These are phyloP conservation scores for Mycena haematopus DNA, from an alignment of 768 basidiomycete genomes.

Conservation along the genomic window DNA sequence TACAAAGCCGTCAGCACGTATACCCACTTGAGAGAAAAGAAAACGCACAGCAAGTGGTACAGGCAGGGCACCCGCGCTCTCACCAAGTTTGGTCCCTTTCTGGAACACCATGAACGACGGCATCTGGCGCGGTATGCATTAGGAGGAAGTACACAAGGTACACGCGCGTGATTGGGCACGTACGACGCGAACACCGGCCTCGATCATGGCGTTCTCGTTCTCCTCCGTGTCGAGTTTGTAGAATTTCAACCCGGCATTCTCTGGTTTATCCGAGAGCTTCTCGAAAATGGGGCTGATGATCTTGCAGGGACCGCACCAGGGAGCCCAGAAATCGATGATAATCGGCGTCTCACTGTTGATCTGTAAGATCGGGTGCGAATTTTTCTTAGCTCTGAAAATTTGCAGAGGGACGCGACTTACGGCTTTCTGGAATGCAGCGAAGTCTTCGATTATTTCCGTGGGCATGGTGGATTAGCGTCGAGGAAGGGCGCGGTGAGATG, in stretches of 20 bases:
- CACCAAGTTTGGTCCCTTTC: slow-evolving; percentile 36
- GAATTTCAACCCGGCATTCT: slow-evolving; percentile 52
- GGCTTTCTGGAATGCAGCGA: slow-evolving; percentile 47
- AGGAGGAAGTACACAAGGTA: too few relatives aligned
- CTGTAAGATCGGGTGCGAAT: slow-evolving; percentile 35
- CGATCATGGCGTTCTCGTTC: slow-evolving; percentile 56
- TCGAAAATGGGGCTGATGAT: slow-evolving; percentile 72
- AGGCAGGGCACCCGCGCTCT: slow-evolving; percentile 47
- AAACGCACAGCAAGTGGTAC: slow-evolving; percentile 18
- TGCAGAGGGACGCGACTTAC: slow-evolving; percentile 43
- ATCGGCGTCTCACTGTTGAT: slow-evolving; percentile 54
- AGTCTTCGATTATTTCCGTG: slow-evolving; percentile 44
- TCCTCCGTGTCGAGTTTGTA: slow-evolving; percentile 81
- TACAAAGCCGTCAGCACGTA: not conserved
- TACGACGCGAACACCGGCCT: slow-evolving; percentile 69
- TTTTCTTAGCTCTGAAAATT: too few relatives aligned
- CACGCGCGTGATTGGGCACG: slow-evolving; percentile 33
- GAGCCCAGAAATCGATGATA: slow-evolving; percentile 78
- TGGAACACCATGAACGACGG: slow-evolving; percentile 40
- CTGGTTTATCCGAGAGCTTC: slow-evolving; percentile 47
- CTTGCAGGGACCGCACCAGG: slow-evolving; percentile 78
- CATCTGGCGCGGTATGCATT: slow-evolving; percentile 39
- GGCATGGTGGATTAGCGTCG: slow-evolving; percentile 38
- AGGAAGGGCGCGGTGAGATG: not conserved
- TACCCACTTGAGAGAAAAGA: not conserved